Evolutionary conservation across 2,329 filamentous ascomycete species (phyloP).

Genomic region (Phoma sp.): DNA sequence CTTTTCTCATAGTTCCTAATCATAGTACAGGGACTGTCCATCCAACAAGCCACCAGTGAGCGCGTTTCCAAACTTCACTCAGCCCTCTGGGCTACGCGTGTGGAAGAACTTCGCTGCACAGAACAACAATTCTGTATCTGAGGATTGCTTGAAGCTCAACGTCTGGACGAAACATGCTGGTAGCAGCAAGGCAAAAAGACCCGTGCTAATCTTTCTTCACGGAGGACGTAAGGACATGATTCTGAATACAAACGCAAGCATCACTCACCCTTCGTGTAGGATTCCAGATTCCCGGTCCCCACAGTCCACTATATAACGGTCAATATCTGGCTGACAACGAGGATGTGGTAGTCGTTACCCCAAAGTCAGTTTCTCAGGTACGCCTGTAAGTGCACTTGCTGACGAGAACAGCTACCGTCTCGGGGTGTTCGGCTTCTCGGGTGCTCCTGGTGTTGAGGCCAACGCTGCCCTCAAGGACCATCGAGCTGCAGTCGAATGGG

Average conservation of each 20-base stretch:
- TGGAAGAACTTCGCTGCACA: slow-evolving; percentile 38
- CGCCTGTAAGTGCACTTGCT: neutral
- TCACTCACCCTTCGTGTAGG: slow-evolving; percentile 17
- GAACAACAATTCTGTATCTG: slow-evolving; percentile 28
- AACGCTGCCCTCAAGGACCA: slow-evolving; percentile 47
- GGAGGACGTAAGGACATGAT: slow-evolving; percentile 30
- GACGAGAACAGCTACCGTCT: slow-evolving; percentile 40
- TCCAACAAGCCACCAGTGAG: slow-evolving; percentile 31
- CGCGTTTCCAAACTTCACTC: slow-evolving; percentile 34
- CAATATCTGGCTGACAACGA: slow-evolving; percentile 35
- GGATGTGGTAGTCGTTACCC: slow-evolving; percentile 40
- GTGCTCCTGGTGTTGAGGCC: slow-evolving; percentile 40
- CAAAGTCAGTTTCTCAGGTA: slow-evolving; percentile 22
- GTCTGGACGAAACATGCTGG: slow-evolving; percentile 33
- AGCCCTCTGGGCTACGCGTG: slow-evolving; percentile 30
- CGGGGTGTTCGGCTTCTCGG: slow-evolving; percentile 50
- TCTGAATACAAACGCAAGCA: neutral
- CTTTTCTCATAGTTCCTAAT: slow-evolving; percentile 1
- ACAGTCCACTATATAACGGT: slow-evolving; percentile 36
- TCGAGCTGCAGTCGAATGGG: slow-evolving; percentile 45
- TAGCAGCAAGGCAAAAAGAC: slow-evolving; percentile 27
- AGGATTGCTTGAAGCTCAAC: slow-evolving; percentile 41
- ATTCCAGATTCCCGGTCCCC: slow-evolving; percentile 32
- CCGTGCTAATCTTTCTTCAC: slow-evolving; percentile 38
- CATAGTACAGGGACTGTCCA: slow-evolving; percentile 28